phyloP scores from a whole-genome alignment of 805 yeast genomes.

The Candida hungchunana region DNA sequence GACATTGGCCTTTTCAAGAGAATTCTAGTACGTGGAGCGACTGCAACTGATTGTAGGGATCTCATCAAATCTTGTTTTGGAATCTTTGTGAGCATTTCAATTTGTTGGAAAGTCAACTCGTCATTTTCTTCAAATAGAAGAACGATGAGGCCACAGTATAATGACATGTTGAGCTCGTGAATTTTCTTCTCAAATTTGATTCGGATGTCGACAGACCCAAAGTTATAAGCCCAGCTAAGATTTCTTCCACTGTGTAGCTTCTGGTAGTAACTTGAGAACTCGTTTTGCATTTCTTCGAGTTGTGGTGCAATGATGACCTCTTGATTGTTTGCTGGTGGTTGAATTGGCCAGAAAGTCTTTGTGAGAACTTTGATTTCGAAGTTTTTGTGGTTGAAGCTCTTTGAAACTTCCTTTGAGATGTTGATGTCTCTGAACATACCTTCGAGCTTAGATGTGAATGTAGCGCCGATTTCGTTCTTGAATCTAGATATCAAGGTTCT shows the following conservation, averaged over 20 bases:
- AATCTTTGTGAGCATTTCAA: slow-evolving; percentile 60
- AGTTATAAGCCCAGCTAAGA: slow-evolving; percentile 74
- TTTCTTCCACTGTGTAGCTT: slow-evolving; percentile 53
- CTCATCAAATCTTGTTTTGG: slow-evolving; percentile 71
- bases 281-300: slow-evolving; percentile 37
- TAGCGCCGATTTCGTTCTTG: slow-evolving; percentile 72
- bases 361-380: slow-evolving; percentile 54
- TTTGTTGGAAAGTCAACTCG: slow-evolving; percentile 53
- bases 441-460: slow-evolving; percentile 74
- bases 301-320: slow-evolving; percentile 40
- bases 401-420: slow-evolving; percentile 45
- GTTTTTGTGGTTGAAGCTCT: slow-evolving; percentile 37
- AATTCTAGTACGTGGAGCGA: slow-evolving; percentile 78
- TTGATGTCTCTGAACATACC: slow-evolving; percentile 84
- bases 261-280: slow-evolving; percentile 50
- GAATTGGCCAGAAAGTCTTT: slow-evolving; percentile 65
- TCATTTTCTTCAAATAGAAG: slow-evolving; percentile 62
- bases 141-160: slow-evolving; percentile 76
- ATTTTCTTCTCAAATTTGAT: slow-evolving; percentile 63
- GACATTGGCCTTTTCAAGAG: slow-evolving; percentile 71
- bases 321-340: slow-evolving; percentile 28
- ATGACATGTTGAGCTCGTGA: slow-evolving; percentile 77
- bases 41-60: slow-evolving; percentile 77
- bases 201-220: slow-evolving; percentile 78
- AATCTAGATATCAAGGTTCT: slow-evolving; percentile 61